Evolutionary conservation across 352 stramenopile species (phyloP).

Genomic region (Phytophthora quininea): DNA sequence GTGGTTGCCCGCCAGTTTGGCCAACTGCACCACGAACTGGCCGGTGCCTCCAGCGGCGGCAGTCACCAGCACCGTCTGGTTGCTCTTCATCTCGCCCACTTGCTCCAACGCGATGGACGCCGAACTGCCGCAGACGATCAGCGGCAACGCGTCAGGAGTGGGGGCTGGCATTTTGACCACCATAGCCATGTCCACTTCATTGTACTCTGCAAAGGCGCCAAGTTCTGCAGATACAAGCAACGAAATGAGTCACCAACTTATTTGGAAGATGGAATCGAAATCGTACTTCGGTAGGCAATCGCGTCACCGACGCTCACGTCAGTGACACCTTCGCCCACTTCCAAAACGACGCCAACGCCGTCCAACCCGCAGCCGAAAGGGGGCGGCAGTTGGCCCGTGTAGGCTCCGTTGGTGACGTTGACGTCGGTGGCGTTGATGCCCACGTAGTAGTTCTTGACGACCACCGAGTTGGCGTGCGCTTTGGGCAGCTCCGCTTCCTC

Average conservation of each 20-base stretch:
- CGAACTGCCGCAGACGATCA: slow-evolving; percentile 50
- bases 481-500: slow-evolving; percentile 33
- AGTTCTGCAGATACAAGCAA: slow-evolving; percentile 26
- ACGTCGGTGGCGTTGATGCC: slow-evolving; percentile 62
- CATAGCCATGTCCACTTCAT: slow-evolving; percentile 35
- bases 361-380: slow-evolving; percentile 57
- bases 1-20: slow-evolving; percentile 74
- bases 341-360: slow-evolving; percentile 43
- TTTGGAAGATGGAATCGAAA: background rate
- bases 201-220: slow-evolving; percentile 61
- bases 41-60: slow-evolving; percentile 76
- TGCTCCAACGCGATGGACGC: slow-evolving; percentile 52
- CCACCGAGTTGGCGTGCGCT: slow-evolving; percentile 26
- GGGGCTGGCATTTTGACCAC: slow-evolving; percentile 37
- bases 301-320: slow-evolving; percentile 49
- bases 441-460: slow-evolving; percentile 53
- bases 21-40: slow-evolving; percentile 82
- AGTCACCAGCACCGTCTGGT: slow-evolving; percentile 64
- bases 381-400: slow-evolving; percentile 34
- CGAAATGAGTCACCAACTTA: slow-evolving; percentile 1
- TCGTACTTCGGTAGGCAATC: slow-evolving; percentile 49
- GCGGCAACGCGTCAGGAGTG: slow-evolving; percentile 31
- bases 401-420: slow-evolving; percentile 57
- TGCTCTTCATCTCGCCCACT: slow-evolving; percentile 54
- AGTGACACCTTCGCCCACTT: slow-evolving; percentile 44